These are phyloP conservation scores for Claviceps digitariae DNA, from an alignment of 2,329 filamentous ascomycete species.

Conservation along the genomic window DNA sequence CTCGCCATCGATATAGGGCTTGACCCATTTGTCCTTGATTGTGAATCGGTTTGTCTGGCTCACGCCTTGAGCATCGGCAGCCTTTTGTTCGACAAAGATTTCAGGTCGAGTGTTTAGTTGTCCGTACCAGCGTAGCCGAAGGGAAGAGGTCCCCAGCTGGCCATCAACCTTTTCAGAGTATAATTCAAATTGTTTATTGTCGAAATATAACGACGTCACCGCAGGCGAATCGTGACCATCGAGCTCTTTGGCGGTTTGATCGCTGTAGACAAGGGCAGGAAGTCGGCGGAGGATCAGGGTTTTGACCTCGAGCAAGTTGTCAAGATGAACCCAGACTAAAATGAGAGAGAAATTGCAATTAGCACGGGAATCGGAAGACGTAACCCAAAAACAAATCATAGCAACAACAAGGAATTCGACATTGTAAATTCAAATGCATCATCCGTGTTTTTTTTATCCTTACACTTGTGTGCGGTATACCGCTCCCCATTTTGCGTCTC, in stretches of 20 bases:
- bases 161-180: slow-evolving; percentile 77
- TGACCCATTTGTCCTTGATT: slow-evolving; percentile 90
- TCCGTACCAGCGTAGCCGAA: slow-evolving; percentile 86
- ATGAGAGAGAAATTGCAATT: neutral
- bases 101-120: slow-evolving; percentile 66
- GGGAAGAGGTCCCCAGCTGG: slow-evolving; percentile 60
- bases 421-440: too few relatives aligned
- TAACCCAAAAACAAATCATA: too few relatives aligned
- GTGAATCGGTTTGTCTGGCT: slow-evolving; percentile 69
- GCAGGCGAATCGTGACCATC: slow-evolving; percentile 75
- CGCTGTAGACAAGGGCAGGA: slow-evolving; percentile 85
- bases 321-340: slow-evolving; percentile 82
- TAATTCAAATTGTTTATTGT: slow-evolving; percentile 71
- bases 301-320: slow-evolving; percentile 95
- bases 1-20: slow-evolving; percentile 71
- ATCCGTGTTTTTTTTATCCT: slow-evolving; percentile 15
- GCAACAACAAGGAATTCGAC: too few relatives aligned
- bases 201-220: slow-evolving; percentile 93
- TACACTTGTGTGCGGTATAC: slow-evolving; percentile 81
- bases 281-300: slow-evolving; percentile 84
- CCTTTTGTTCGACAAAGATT: slow-evolving; percentile 82
- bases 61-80: slow-evolving; percentile 58
- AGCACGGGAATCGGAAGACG: too few relatives aligned
- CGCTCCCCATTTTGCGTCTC: slow-evolving; percentile 52
- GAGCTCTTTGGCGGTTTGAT: slow-evolving; percentile 68